These are phyloP conservation scores for Nitzschia inconspicua DNA, from an alignment of 108 stramenopile species.

Conservation along the genomic window DNA sequence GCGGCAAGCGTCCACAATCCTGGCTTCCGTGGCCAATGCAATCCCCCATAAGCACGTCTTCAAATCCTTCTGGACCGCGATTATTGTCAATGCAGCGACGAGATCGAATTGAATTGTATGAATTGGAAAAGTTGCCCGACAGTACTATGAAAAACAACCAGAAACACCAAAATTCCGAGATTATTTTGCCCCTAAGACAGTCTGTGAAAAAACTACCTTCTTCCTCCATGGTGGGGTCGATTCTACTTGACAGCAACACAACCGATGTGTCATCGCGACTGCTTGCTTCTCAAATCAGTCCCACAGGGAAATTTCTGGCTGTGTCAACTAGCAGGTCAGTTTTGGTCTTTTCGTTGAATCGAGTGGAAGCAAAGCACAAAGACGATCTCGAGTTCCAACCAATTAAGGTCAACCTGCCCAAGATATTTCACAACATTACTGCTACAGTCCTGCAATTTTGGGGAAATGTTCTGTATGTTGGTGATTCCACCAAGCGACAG, in stretches of 20 bases:
- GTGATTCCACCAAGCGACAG: neutral
- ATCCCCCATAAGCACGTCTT: conserved; percentile 13
- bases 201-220: too few species aligned
- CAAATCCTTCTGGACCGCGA: conserved; percentile 8
- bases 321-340: conserved; percentile 10
- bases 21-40: conserved; percentile 70
- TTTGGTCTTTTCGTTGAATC: conserved; percentile 7
- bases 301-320: conserved; percentile 24
- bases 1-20: conserved; percentile 55
- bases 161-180: too few species aligned
- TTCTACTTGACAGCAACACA: neutral
- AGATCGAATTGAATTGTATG: conserved; percentile 60
- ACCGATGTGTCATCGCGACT: conserved; percentile 5
- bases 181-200: too few species aligned
- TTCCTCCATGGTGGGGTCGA: conserved; percentile 6
- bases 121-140: conserved; percentile 24
- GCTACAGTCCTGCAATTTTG: conserved; percentile 13
- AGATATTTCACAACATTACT: conserved; percentile 1
- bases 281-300: conserved; percentile 15
- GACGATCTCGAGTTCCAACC: conserved; percentile 6
- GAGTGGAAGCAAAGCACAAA: neutral
- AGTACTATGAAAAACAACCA: too few species aligned
- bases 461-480: conserved; percentile 8
- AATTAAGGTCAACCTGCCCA: conserved; percentile 10
- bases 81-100: conserved; percentile 55